Conservation (phyloP, 805 yeast genomes). For the Kuraishia molischiana region DNA sequence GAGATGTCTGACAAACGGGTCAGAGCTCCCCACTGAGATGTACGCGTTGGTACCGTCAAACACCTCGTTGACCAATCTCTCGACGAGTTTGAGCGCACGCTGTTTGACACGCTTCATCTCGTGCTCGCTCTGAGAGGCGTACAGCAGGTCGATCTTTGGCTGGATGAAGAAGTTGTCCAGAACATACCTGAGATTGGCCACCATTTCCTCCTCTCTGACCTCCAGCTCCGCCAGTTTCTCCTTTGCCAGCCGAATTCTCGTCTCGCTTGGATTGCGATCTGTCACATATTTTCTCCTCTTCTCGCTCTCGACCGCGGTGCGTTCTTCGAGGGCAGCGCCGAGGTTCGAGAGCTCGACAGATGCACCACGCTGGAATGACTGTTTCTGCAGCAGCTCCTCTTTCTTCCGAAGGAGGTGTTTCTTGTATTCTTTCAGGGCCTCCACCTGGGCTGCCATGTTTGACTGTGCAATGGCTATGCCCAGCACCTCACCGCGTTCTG, state of each 20-base stretch:
- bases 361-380: neutral
- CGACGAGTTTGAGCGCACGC: slow-evolving; percentile 17
- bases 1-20: slow-evolving; percentile 21
- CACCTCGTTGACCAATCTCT: slow-evolving; percentile 19
- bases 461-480: slow-evolving; percentile 16
- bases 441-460: slow-evolving; percentile 6
- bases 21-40: slow-evolving; percentile 20
- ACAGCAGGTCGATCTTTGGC: slow-evolving; percentile 14
- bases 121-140: slow-evolving; percentile 7
- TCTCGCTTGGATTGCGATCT: slow-evolving; percentile 5
- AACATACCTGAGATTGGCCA: slow-evolving; percentile 14
- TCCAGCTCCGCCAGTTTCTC: neutral
- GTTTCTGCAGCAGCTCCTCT: neutral
- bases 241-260: slow-evolving; percentile 1
- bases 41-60: slow-evolving; percentile 9
- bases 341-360: neutral
- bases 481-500: slow-evolving; percentile 17
- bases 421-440: slow-evolving; percentile 5
- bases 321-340: slow-evolving; percentile 3
- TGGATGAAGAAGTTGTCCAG: slow-evolving; percentile 18
- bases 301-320: slow-evolving; percentile 1
- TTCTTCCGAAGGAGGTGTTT: slow-evolving; percentile 1
- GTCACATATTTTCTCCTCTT: slow-evolving; percentile 3
- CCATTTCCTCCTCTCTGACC: slow-evolving; percentile 12
- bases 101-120: slow-evolving; percentile 10